Conservation (phyloP, 352 stramenopile genomes). For the Paralagenidium karlingii region DNA sequence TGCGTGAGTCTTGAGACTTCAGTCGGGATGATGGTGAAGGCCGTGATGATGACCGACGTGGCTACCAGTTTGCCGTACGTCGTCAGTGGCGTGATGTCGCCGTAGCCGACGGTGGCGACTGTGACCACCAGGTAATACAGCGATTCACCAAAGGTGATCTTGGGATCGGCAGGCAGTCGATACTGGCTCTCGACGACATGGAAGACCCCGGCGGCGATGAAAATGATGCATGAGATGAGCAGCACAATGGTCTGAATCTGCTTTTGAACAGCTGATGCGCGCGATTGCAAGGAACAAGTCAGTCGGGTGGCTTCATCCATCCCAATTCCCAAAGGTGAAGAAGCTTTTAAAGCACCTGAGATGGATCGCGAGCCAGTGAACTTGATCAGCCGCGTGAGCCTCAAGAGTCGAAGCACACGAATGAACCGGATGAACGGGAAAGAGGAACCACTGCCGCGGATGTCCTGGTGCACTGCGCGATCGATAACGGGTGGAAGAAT, state of each 20-base stretch:
- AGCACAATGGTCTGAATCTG: slow-evolving; percentile 54
- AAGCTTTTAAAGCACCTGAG: too few species aligned
- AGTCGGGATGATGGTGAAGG: slow-evolving; percentile 38
- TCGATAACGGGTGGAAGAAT: slow-evolving; percentile 39
- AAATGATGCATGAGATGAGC: slow-evolving; percentile 47
- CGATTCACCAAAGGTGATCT: slow-evolving; percentile 32
- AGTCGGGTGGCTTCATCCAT: too few species aligned
- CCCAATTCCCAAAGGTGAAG: too few species aligned
- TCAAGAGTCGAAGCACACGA: slow-evolving; percentile 38
- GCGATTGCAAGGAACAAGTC: too few species aligned
- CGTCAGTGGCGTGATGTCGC: slow-evolving; percentile 31
- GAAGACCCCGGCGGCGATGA: slow-evolving; percentile 45
- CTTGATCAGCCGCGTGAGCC: slow-evolving; percentile 33
- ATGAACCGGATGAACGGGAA: slow-evolving; percentile 52
- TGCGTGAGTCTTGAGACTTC: slow-evolving; percentile 38
- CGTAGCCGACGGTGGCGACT: slow-evolving; percentile 39
- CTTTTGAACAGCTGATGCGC: slow-evolving; percentile 32
- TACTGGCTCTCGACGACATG: slow-evolving; percentile 33
- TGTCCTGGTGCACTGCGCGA: slow-evolving; percentile 6
- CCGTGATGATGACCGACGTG: slow-evolving; percentile 33
- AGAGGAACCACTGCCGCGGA: slow-evolving; percentile 6
- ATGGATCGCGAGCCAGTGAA: slow-evolving; percentile 26
- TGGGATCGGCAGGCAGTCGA: slow-evolving; percentile 6
- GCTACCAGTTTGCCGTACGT: slow-evolving; percentile 22
- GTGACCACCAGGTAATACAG: slow-evolving; percentile 55